These are phyloP conservation scores for Mycena latifolia DNA, from an alignment of 768 basidiomycete genomes.

Conservation along the genomic window DNA sequence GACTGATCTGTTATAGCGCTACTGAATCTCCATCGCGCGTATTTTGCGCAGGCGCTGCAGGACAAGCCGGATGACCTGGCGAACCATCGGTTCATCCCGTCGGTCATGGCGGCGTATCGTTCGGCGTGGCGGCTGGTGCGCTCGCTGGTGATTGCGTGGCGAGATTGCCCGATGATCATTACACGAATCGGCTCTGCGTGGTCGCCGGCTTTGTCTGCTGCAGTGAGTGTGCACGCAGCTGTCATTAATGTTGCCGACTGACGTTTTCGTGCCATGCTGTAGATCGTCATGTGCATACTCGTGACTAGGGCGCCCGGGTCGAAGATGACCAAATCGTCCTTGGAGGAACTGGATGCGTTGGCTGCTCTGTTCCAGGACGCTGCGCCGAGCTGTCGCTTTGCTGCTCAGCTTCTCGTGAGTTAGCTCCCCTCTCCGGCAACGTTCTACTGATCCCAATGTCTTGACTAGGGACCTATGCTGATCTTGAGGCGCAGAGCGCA, in stretches of 20 bases:
- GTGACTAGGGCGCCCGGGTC: conserved; percentile 63
- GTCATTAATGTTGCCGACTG: neutral
- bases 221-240: conserved; percentile 55
- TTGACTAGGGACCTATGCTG: conserved; percentile 54
- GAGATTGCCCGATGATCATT: conserved; percentile 53
- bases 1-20: conserved; percentile 54
- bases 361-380: conserved; percentile 61
- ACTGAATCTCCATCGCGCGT: conserved; percentile 74
- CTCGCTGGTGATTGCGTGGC: conserved; percentile 58
- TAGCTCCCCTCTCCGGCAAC: neutral
- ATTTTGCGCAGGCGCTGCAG: conserved; percentile 75
- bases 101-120: conserved; percentile 79
- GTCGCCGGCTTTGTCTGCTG: conserved; percentile 75
- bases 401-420: conserved; percentile 59
- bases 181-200: conserved; percentile 66
- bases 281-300: conserved; percentile 74
- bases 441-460: neutral
- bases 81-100: conserved; percentile 73
- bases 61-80: conserved; percentile 69
- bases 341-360: conserved; percentile 61
- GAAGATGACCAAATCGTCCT: conserved; percentile 58
- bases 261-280: neutral
- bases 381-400: conserved; percentile 57
- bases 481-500: conserved; percentile 59
- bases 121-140: conserved; percentile 77